These are phyloP conservation scores for Trypanosoma avium DNA, from an alignment of 208 protist genomes.

Conservation along the genomic window DNA sequence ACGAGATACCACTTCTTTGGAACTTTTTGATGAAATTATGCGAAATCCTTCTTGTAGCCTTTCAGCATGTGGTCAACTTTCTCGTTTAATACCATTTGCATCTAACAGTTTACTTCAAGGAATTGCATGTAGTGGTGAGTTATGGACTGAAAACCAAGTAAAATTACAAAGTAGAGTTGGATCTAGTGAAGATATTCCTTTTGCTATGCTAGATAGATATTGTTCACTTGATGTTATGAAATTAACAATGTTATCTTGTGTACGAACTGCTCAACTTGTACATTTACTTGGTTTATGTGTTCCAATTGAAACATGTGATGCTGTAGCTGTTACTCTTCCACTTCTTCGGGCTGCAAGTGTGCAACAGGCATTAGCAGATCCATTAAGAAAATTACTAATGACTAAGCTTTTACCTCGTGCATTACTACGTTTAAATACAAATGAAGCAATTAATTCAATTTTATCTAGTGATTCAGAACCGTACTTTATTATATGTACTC, in stretches of 20 bases:
- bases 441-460: slow-evolving; percentile 16
- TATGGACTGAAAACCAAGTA: slow-evolving; percentile 53
- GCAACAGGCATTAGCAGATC: slow-evolving; percentile 24
- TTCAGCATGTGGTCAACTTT: slow-evolving; percentile 55
- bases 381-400: slow-evolving; percentile 28
- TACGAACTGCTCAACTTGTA: slow-evolving; percentile 78
- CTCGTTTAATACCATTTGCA: slow-evolving; percentile 67
- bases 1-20: slow-evolving; percentile 40
- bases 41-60: slow-evolving; percentile 30
- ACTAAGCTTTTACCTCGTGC: slow-evolving; percentile 45
- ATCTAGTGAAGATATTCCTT: slow-evolving; percentile 11
- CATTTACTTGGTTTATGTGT: slow-evolving; percentile 50
- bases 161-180: neutral
- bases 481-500: slow-evolving; percentile 50
- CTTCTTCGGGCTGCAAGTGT: slow-evolving; percentile 43
- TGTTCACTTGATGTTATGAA: slow-evolving; percentile 51
- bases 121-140: slow-evolving; percentile 30
- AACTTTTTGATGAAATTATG: slow-evolving; percentile 35
- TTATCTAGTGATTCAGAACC: slow-evolving; percentile 15
- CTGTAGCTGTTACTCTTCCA: slow-evolving; percentile 31
- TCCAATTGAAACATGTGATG: slow-evolving; percentile 24
- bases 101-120: slow-evolving; percentile 39
- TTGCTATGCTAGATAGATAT: slow-evolving; percentile 62
- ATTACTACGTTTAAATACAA: slow-evolving; percentile 22
- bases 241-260: slow-evolving; percentile 44